phyloP scores from a whole-genome alignment of 1,284 basidiomycete species.

The Trametes polyzona region DNA sequence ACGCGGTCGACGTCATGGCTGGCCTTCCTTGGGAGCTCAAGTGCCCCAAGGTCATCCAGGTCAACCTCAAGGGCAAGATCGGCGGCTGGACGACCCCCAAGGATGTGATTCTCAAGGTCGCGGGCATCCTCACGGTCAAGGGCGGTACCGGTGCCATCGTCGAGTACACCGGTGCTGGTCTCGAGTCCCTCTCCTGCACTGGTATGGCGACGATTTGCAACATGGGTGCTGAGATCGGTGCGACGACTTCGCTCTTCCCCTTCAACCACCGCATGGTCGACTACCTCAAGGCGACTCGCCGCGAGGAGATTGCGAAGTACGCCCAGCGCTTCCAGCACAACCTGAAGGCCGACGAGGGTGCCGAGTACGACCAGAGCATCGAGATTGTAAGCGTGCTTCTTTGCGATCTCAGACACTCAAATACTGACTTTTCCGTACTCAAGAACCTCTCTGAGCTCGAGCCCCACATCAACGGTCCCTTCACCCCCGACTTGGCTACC shows the following conservation, averaged over 20 bases:
- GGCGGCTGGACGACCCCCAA: constrained; percentile 98
- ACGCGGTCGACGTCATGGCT: constrained; percentile 99
- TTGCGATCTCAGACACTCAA: not conserved
- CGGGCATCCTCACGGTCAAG: constrained; percentile 97
- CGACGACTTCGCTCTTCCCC: constrained; percentile 98
- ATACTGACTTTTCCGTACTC: not conserved
- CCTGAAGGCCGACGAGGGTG: constrained; percentile 86
- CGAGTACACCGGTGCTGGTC: constrained; percentile 93
- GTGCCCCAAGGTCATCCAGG: constrained; percentile 98
- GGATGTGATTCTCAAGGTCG: constrained; percentile 97
- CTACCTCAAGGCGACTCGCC: constrained; percentile 95
- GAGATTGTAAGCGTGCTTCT: constrained; percentile 70
- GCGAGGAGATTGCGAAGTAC: constrained; percentile 87
- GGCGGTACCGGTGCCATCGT: constrained; percentile 97
- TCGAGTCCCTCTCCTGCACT: constrained; percentile 95
- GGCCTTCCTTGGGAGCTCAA: constrained; percentile 98
- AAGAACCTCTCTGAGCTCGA: constrained; percentile 96
- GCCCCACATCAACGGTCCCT: constrained; percentile 99
- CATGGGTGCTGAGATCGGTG: constrained; percentile 99
- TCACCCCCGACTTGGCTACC: constrained; percentile 95
- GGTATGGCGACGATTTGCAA: constrained; percentile 99
- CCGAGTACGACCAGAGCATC: constrained; percentile 94
- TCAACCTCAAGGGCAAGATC: constrained; percentile 95
- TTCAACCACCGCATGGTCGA: constrained; percentile 95
- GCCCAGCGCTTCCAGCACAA: constrained; percentile 92